Base-by-base conservation (phyloP, 2,329 filamentous ascomycete species). In the Neodidymelliopsis sp. region DNA sequence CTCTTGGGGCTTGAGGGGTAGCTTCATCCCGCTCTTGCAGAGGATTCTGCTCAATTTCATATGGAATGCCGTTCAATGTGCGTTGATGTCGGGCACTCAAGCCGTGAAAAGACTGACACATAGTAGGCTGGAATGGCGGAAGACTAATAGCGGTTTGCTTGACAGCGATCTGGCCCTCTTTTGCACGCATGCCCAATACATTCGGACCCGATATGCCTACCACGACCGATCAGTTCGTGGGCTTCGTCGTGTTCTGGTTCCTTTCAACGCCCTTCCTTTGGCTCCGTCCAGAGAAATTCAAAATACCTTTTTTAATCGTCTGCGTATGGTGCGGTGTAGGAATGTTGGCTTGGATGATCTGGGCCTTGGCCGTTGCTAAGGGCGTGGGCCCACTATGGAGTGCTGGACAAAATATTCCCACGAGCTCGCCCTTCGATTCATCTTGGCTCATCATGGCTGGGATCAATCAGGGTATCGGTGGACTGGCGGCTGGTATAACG, bases 271-370 rank as follows among this genome's bases (percentile, higher is more conserved):
- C 79, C 0, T 79, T 82, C 50, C 62, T 81, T 2, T 77, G 75
- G 64, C 74, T 81, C n/a, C 72, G 73, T 0, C 78, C 78, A 0
- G 78, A 81, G 49, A 75, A 74, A n/a, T 79, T 79, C 64, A 79
- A 76, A 60, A 62, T 75, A 4, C 77, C 76, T 0, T 80, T 81
- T 53, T 65, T 76, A 28, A 53, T 78, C 13, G 73, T 76, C 5
- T 76, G 71, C 35, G 58, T 71, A 4, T 77, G 76, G 59, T 79
- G 75, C 45, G 74, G 73, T 11, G 12, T 77, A 4, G 76, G 73
- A 11, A 81, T 81, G 78, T 36, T 80, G 7, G 49, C 55, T 11
- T 67, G 64, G 68, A 80, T 81, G 68, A 77, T 77, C 30, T 80
- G 78, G 79, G 72, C 77, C 1, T 61, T 80, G 4, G 59, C 72